A percentile compares a stretch with the other conserved stretches of the same genome.
These are phyloP conservation scores for Fusarium burgessii DNA, from an alignment of 2,329 filamentous ascomycete genomes.

Conservation along the genomic window DNA sequence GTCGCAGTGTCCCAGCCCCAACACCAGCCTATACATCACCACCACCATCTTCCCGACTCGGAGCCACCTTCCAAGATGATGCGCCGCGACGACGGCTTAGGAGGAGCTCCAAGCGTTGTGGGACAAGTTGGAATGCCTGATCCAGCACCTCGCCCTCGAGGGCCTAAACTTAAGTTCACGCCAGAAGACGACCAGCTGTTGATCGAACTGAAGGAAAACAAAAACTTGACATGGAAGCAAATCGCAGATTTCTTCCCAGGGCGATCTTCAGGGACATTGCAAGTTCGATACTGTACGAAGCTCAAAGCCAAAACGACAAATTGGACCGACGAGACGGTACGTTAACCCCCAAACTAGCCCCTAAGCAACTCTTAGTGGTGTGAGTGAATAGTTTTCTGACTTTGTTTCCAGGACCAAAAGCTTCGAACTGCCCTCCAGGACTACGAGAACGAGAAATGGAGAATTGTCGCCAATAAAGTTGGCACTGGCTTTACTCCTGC, in stretches of 20 bases:
- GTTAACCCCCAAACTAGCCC: conserved; percentile 47
- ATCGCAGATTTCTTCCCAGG: conserved; percentile 97
- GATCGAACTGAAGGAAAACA: conserved; percentile 93
- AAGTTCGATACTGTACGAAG: conserved; percentile 95
- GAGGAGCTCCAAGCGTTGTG: conserved; percentile 84
- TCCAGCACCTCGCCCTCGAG: conserved; percentile 82
- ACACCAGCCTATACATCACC: conserved; percentile 75
- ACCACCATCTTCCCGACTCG: conserved; percentile 82
- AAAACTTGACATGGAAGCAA: conserved; percentile 96
- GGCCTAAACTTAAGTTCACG: conserved; percentile 94
- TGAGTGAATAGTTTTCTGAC: conserved; percentile 15
- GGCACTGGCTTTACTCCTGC: conserved; percentile 89
- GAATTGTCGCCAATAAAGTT: conserved; percentile 90
- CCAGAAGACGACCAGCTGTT: conserved; percentile 90
- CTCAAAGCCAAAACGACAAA: conserved; percentile 92
- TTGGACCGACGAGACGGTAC: conserved; percentile 94
- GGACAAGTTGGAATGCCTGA: conserved; percentile 88
- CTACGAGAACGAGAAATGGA: conserved; percentile 93
- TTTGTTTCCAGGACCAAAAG: conserved; percentile 74
- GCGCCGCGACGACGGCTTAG: conserved; percentile 66
- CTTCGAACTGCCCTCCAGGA: conserved; percentile 81
- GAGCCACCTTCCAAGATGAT: conserved; percentile 76
- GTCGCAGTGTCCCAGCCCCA: conserved; percentile 48
- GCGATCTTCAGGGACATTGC: conserved; percentile 87
- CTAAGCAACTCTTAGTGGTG: not conserved